Evolutionary conservation across 495 filamentous ascomycete genomes (phyloP).

Genomic region (Aspergillus ostianus): DNA sequence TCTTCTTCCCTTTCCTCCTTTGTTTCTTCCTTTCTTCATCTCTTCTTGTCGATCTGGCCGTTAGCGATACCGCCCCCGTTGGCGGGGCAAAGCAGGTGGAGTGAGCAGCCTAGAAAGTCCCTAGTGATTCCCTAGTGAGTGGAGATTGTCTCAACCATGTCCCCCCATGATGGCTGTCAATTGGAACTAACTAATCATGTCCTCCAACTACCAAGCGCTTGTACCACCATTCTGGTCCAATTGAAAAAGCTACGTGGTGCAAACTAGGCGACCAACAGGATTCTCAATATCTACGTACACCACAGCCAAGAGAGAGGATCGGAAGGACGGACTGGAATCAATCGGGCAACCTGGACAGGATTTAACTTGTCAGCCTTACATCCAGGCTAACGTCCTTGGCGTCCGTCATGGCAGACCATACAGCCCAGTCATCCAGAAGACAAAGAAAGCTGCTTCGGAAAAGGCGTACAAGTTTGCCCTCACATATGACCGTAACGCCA

Average conservation of each 20-base stretch:
- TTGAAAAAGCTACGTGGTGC: not conserved
- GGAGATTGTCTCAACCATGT: too few species aligned
- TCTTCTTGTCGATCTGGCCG: not conserved
- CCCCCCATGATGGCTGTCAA: not conserved
- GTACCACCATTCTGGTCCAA: not conserved
- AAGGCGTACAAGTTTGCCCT: not conserved
- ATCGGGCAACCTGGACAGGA: too few species aligned
- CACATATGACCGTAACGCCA: not conserved
- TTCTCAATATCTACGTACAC: not conserved
- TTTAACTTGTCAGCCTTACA: not conserved
- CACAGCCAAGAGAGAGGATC: not conserved
- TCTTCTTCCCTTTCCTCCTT: not conserved
- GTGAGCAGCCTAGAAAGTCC: too few species aligned
- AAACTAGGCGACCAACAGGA: not conserved
- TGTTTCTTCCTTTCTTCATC: conserved; percentile 1
- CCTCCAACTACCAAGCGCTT: too few species aligned
- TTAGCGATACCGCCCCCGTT: not conserved
- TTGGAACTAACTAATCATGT: too few species aligned
- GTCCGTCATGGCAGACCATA: not conserved
- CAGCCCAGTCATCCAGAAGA: not conserved
- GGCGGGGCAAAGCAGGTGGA: not conserved
- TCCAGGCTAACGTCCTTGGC: not conserved
- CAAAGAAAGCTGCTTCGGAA: not conserved
- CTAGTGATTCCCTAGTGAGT: not conserved
- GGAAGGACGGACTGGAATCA: not conserved